phyloP scores from a whole-genome alignment of 2,329 filamentous ascomycete species.

The Fusarium pseudocircinatum region DNA sequence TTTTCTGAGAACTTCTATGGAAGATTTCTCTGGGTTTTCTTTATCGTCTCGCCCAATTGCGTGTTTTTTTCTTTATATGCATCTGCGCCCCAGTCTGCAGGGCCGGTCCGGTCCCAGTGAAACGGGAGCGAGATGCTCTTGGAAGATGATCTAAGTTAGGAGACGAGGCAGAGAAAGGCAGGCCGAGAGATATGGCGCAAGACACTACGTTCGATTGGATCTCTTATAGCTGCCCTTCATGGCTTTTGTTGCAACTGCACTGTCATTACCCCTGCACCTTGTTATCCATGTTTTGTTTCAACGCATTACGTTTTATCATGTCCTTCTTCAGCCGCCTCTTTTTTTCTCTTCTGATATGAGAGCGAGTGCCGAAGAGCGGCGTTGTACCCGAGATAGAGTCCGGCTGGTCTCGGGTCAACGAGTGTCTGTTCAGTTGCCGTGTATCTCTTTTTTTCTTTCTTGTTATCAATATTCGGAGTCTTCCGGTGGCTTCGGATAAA shows the following conservation, averaged over 20 bases:
- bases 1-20: constrained; percentile 14
- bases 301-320: constrained; percentile 8
- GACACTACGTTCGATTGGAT: constrained; percentile 35
- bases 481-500: constrained; percentile 25
- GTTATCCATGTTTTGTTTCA: constrained; percentile 10
- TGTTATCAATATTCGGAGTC: not conserved
- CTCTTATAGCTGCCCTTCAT: constrained; percentile 16
- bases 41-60: constrained; percentile 21
- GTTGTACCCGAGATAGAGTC: constrained; percentile 24
- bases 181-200: constrained; percentile 22
- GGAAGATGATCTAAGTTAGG: constrained; percentile 1
- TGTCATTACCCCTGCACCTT: constrained; percentile 2
- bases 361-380: constrained; percentile 21
- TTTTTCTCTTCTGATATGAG: constrained; percentile 3
- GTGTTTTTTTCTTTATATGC: not conserved
- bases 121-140: constrained; percentile 25
- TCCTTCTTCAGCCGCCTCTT: constrained; percentile 11
- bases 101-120: constrained; percentile 41
- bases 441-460: not conserved
- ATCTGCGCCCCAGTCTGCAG: constrained; percentile 31
- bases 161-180: not conserved
- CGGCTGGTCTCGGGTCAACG: constrained; percentile 23
- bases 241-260: constrained; percentile 13
- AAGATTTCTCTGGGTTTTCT: constrained; percentile 23
- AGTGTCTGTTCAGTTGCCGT: not conserved